Conservation (phyloP, 2,329 filamentous ascomycete genomes). For the Knufia petricola region DNA sequence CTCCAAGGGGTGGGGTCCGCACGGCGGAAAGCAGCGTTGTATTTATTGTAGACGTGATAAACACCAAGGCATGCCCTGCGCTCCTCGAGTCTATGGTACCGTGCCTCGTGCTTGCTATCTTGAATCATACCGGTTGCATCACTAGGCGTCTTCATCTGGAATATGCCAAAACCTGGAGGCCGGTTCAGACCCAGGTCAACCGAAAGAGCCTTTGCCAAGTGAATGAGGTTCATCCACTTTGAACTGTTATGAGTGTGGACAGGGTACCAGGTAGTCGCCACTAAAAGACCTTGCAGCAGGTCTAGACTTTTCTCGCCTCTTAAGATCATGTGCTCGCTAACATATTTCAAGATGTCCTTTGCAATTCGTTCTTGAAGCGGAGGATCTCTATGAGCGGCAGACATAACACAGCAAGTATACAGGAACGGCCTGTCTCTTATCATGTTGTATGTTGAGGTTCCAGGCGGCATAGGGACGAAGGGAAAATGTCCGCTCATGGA, state of each 20-base stretch:
- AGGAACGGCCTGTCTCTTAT: slow-evolving; percentile 27
- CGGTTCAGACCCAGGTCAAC: slow-evolving; percentile 28
- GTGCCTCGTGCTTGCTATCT: background rate
- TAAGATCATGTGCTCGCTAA: slow-evolving; percentile 28
- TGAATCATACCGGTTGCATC: background rate
- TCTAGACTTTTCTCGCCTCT: slow-evolving; percentile 30
- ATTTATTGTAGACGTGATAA: background rate
- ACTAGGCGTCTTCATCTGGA: background rate
- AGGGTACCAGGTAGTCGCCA: slow-evolving; percentile 24
- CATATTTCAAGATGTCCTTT: slow-evolving; percentile 24
- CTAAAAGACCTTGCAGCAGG: slow-evolving; percentile 15
- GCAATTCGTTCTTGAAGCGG: slow-evolving; percentile 23
- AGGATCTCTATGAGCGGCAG: slow-evolving; percentile 22
- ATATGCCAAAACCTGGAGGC: slow-evolving; percentile 1
- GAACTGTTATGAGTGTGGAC: slow-evolving; percentile 26
- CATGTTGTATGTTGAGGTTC: slow-evolving; percentile 17
- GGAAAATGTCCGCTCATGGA: slow-evolving; percentile 24
- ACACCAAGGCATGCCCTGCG: slow-evolving; percentile 39
- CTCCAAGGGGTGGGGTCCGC: slow-evolving; percentile 44
- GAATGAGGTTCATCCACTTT: slow-evolving; percentile 28
- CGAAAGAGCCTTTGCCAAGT: slow-evolving; percentile 30
- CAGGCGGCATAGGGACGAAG: slow-evolving; percentile 22
- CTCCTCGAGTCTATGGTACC: slow-evolving; percentile 37
- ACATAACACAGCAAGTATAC: slow-evolving; percentile 29
- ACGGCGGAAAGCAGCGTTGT: slow-evolving; percentile 27